Evolutionary conservation across 345 rosid genomes (phyloP).

Genomic region (Citropsis articulata): DNA sequence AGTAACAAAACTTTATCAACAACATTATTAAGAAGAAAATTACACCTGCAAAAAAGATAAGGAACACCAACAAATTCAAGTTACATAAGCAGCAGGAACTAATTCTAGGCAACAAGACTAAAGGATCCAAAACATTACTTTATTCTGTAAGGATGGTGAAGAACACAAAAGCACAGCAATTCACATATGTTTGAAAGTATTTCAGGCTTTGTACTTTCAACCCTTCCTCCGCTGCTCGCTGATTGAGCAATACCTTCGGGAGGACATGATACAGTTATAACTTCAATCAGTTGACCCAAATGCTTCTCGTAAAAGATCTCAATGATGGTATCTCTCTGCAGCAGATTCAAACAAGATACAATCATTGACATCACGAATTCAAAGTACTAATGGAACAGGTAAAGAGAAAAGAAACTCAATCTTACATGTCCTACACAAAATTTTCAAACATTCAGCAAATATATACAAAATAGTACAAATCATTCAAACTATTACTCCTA

Average conservation of each 20-base stretch:
- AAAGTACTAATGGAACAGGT: constrained; percentile 5
- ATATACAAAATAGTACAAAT: constrained; percentile 10
- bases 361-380: background rate
- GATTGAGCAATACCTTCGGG: constrained; percentile 34
- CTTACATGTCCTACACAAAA: constrained; percentile 1
- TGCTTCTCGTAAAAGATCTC: constrained; percentile 97
- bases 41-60: constrained; percentile 59
- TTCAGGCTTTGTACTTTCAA: constrained; percentile 70
- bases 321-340: constrained; percentile 81
- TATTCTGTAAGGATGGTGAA: constrained; percentile 91
- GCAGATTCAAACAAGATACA: constrained; percentile 15
- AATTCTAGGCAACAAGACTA: constrained; percentile 5
- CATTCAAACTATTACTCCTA: constrained; percentile 16
- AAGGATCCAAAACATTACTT: constrained; percentile 50
- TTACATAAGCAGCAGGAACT: constrained; percentile 15
- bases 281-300: constrained; percentile 80
- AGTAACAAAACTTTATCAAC: constrained; percentile 82
- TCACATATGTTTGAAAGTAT: constrained; percentile 90
- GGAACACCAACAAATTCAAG: constrained; percentile 9
- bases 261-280: constrained; percentile 78
- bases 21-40: constrained; percentile 78
- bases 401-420: constrained; percentile 14
- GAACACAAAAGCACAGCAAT: constrained; percentile 85
- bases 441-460: constrained; percentile 24
- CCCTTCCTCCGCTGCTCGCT: constrained; percentile 36